Evolutionary conservation across 2,329 filamentous ascomycete species (phyloP), one percentile per base, ranked within the genome.

Genomic region (Paecilomyces formosus): DNA sequence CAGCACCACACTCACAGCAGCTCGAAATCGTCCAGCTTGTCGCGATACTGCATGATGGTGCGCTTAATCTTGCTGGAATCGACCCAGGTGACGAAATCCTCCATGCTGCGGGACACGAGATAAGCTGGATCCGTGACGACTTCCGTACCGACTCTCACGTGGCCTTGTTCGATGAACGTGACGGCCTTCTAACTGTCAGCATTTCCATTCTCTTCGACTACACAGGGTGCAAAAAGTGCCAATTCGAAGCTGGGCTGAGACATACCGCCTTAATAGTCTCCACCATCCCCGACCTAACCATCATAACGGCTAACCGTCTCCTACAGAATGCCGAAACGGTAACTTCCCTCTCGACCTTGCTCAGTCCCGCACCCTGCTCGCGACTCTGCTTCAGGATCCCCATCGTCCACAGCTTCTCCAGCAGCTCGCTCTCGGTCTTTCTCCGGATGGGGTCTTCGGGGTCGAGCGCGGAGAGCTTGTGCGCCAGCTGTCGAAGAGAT

Each of bases 41-140:
- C 92, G 67, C 91, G 86, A 73, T 97, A 97, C 76, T 90, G 90
- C 85, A 96, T 87, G 63, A 97, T 96, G 72, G 92, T 94, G 71
- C 89, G 85, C 88, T 96, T 96, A 74, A 97, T 92, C 88, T 97
- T 97, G 76, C 90, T 95, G 60, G 90, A 91, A 68, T 95, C 90
- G 9, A 93, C 88, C 93, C 93, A 97, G 0, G 93, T 97, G 18
- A 97, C 89, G 72, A 95, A 96, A 76, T 97, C 93, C 77, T 97
- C 93, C 83, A 96, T 90, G 61, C 86, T 89, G 64, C 92, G 82
- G 39, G 90, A 94, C 7, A 97, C 91, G 56, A 97, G 76, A 68
- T 92, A 97, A 0, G 92, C 92, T 28, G 92, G 87, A 72, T 97
- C 93, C 1, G 90, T 95, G 26, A 97, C 84, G 1, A 92, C 89